phyloP scores from a whole-genome alignment of 495 filamentous ascomycete species.

The Hyaloscypha variabilis region DNA sequence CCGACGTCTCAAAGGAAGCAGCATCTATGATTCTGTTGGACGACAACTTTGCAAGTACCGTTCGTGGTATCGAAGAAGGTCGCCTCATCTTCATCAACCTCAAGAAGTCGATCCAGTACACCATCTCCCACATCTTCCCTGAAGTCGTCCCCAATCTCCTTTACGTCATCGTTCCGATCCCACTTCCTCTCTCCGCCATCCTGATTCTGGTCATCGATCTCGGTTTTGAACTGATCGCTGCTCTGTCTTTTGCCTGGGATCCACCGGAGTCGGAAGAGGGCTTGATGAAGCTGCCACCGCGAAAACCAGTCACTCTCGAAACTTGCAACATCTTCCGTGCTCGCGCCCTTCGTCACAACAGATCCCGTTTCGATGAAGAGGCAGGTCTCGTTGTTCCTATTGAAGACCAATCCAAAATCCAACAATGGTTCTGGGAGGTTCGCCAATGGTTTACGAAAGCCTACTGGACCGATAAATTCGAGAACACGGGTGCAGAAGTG shows the following conservation, averaged over 20 bases:
- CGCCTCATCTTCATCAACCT: slow-evolving; percentile 69
- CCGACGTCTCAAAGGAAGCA: slow-evolving; percentile 86
- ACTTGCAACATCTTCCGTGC: slow-evolving; percentile 34
- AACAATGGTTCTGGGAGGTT: slow-evolving; percentile 21
- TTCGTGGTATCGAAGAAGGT: slow-evolving; percentile 65
- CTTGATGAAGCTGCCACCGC: slow-evolving; percentile 36
- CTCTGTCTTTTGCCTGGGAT: slow-evolving; percentile 38
- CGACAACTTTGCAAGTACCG: slow-evolving; percentile 84
- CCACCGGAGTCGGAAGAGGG: slow-evolving; percentile 29
- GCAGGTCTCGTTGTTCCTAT: slow-evolving; percentile 28
- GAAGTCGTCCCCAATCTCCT: slow-evolving; percentile 42
- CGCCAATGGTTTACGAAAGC: slow-evolving; percentile 27
- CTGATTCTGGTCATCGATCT: slow-evolving; percentile 43
- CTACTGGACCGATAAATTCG: slow-evolving; percentile 36
- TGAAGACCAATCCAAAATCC: slow-evolving; percentile 30
- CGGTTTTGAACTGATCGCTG: slow-evolving; percentile 38
- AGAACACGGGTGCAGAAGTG: slow-evolving; percentile 35
- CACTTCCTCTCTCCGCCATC: slow-evolving; percentile 36
- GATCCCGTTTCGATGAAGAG: slow-evolving; percentile 34
- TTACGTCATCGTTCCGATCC: slow-evolving; percentile 41
- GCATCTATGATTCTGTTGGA: slow-evolving; percentile 75
- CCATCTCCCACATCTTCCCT: slow-evolving; percentile 37
- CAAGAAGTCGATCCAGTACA: slow-evolving; percentile 52
- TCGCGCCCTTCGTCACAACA: slow-evolving; percentile 31
- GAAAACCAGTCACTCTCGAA: slow-evolving; percentile 36